Evolutionary conservation across 805 yeast species (phyloP).

Genomic region (Candida corydali): DNA sequence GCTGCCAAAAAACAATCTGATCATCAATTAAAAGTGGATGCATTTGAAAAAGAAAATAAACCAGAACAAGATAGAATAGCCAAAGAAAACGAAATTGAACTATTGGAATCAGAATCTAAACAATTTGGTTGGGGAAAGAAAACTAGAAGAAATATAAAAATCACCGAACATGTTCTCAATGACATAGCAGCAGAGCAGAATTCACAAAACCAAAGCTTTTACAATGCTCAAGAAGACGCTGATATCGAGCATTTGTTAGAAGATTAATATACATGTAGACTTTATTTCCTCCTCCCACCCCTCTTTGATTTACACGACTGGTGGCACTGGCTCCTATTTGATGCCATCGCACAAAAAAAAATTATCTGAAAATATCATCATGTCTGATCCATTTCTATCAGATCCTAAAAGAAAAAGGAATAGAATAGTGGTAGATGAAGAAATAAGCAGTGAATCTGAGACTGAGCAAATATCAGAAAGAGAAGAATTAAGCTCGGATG

Average conservation of each 20-base stretch:
- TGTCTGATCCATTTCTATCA: conserved; percentile 52
- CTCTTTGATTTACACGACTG: conserved; percentile 3
- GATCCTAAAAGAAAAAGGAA: conserved; percentile 55
- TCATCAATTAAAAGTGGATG: conserved; percentile 45
- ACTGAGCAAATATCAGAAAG: conserved; percentile 57
- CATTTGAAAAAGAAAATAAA: conserved; percentile 34
- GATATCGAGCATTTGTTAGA: conserved; percentile 69
- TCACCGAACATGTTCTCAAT: conserved; percentile 52
- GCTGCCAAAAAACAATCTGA: conserved; percentile 52
- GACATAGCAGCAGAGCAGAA: conserved; percentile 37
- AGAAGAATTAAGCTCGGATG: conserved; percentile 53
- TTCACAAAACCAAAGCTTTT: conserved; percentile 42
- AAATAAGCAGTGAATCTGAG: conserved; percentile 48
- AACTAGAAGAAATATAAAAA: conserved; percentile 57
- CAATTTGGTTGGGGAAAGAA: conserved; percentile 79
- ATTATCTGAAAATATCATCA: neutral
- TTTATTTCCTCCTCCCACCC: no score
- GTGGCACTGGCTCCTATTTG: neutral
- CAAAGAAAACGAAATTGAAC: conserved; percentile 25
- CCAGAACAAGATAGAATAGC: conserved; percentile 32
- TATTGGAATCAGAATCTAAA: conserved; percentile 35
- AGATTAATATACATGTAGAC: conserved; percentile 31
- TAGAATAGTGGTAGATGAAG: conserved; percentile 45
- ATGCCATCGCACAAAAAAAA: conserved; percentile 9
- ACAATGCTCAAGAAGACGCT: conserved; percentile 51